Evolutionary conservation across 192 early-diverging fungal genomes (phyloP), one percentile per base, ranked within the genome.

Genomic region (Linnemannia zychae): DNA sequence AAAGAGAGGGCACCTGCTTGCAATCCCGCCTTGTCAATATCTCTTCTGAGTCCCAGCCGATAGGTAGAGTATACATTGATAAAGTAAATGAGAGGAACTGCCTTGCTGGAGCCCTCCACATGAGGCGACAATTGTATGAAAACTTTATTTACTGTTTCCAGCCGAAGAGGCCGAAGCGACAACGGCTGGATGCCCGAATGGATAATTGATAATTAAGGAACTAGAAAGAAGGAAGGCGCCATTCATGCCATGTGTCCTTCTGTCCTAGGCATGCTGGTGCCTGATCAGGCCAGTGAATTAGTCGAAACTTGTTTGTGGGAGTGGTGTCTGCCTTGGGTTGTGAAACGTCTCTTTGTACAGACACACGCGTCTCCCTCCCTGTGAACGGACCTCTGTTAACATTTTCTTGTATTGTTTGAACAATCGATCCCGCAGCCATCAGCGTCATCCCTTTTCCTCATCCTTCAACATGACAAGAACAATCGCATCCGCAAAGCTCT

Each of bases 381-480:
- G 40, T 44, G 40, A 44, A 63, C 57, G 28, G 57, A 31, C 24
- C 57, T 31, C 28, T 31, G 57, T 63, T 63, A n/a, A n/a, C n/a
- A 13, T 63, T 63, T 63, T 63, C 40, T 44, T 9, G n/a, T 47
- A 1, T 3, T 63, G 57, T 63, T n/a, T 63, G 7, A 57, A 57
- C 53, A 9, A 15, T 63, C 28, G 7, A 31, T 63, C 12, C n/a
- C 28, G 28, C 28, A n/a, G 11, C 15, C 28, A 12, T 63, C 57
- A 15, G 24, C 57, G 24, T 24, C 57, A 63, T 63, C 57, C 57
- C n/a, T 31, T 24, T 63, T 31, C 18, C 67, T 40, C 7, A 15
- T n/a, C 57, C 28, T 15, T 24, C 34, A 16, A 5, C 46, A 82
- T 85, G 77, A 76, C 77, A 47, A 69, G 47, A 53, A 18, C 60